A percentile compares a stretch with the other conserved stretches of the same genome.
phyloP scores from a whole-genome alignment of 2,329 filamentous ascomycete genomes.

The Hysterium pulicare region DNA sequence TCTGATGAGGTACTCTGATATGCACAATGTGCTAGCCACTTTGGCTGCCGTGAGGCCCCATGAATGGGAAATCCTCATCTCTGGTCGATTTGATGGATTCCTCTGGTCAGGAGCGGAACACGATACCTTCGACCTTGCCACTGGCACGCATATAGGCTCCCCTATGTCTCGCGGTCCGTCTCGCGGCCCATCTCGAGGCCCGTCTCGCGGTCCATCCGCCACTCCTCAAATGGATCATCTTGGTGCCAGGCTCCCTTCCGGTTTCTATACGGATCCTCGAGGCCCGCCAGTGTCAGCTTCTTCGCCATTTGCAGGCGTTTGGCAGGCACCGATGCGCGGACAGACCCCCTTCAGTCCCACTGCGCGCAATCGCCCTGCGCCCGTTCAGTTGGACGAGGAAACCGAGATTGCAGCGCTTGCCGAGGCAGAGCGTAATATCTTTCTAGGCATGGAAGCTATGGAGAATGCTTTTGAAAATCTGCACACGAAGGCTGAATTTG shows the following conservation, averaged over 20 bases:
- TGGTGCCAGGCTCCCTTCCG: too few species aligned
- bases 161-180: slow-evolving; percentile 13
- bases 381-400: slow-evolving; percentile 89
- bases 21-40: slow-evolving; percentile 84
- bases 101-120: slow-evolving; percentile 86
- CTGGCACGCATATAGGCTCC: too few species aligned
- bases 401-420: slow-evolving; percentile 86
- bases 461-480: slow-evolving; percentile 92
- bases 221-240: too few species aligned
- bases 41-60: slow-evolving; percentile 81
- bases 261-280: too few species aligned
- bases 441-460: slow-evolving; percentile 86
- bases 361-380: slow-evolving; percentile 42
- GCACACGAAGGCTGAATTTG: slow-evolving; percentile 78
- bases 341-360: slow-evolving; percentile 46
- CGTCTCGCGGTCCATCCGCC: too few species aligned
- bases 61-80: slow-evolving; percentile 96
- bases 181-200: slow-evolving; percentile 35
- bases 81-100: slow-evolving; percentile 92
- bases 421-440: slow-evolving; percentile 91
- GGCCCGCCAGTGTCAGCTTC: slow-evolving; percentile 9
- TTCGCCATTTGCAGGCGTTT: slow-evolving; percentile 7
- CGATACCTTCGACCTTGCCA: slow-evolving; percentile 28
- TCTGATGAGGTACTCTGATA: slow-evolving; percentile 73
- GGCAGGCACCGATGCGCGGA: too few species aligned